phyloP scores from a whole-genome alignment of 2,329 filamentous ascomycete genomes.

The Apiospora malaysiana region DNA sequence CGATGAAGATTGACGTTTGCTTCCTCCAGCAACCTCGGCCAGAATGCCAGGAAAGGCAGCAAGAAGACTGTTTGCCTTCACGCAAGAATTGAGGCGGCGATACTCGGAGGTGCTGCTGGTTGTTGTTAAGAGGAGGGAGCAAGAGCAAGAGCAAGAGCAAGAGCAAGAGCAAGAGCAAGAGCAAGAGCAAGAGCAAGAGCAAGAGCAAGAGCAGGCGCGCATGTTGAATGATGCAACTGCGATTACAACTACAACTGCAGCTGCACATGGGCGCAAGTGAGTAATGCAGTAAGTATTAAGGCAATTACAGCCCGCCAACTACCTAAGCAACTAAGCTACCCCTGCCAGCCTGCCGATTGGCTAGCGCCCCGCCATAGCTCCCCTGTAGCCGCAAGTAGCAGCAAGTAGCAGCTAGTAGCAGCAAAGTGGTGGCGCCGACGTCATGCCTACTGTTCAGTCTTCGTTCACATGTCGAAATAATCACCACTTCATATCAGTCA shows the following conservation, averaged over 20 bases:
- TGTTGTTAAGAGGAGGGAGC: not conserved
- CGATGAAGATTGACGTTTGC: not conserved
- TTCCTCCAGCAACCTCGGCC: not conserved
- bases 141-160: not conserved
- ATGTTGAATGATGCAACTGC: not conserved
- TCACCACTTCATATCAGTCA: not conserved
- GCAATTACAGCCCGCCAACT: not conserved
- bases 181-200: not conserved
- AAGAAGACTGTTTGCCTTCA: not conserved
- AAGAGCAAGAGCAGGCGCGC: not conserved
- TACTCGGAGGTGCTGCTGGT: not conserved
- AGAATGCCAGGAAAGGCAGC: not conserved
- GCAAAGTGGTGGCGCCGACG: not conserved
- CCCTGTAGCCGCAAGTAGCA: not conserved
- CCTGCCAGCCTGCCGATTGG: slow-evolving; percentile 1
- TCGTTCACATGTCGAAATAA: too few relatives aligned
- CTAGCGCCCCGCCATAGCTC: slow-evolving; percentile 3
- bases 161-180: too few relatives aligned
- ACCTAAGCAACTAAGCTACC: too few relatives aligned
- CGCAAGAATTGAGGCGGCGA: not conserved
- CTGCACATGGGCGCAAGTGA: not conserved
- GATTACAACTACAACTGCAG: not conserved
- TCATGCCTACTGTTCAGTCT: too few relatives aligned
- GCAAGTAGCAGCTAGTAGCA: not conserved
- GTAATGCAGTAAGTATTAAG: not conserved